These are phyloP conservation scores for Moelleriella libera DNA, from an alignment of 2,329 filamentous ascomycete genomes.

Conservation along the genomic window DNA sequence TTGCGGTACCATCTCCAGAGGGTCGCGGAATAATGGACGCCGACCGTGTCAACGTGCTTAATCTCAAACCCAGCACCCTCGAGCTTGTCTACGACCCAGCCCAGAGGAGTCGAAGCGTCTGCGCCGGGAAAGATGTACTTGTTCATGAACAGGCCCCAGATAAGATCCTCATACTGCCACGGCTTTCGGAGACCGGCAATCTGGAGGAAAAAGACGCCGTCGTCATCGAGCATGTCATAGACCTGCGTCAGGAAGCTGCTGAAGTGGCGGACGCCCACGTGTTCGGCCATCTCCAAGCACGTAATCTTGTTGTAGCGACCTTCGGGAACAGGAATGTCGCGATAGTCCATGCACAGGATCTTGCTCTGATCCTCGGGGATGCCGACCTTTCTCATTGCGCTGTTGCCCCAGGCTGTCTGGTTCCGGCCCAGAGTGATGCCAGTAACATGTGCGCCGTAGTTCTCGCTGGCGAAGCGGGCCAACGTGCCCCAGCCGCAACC, in stretches of 20 bases:
- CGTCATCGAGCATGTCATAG: conserved; percentile 89
- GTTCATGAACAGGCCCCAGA: conserved; percentile 99
- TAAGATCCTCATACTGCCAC: conserved; percentile 97
- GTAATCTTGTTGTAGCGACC: conserved; percentile 79
- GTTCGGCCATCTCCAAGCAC: conserved; percentile 96
- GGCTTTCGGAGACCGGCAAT: conserved; percentile 84
- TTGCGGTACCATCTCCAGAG: conserved; percentile 98
- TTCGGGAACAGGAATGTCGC: conserved; percentile 71
- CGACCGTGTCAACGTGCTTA: conserved; percentile 84
- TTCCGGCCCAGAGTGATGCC: conserved; percentile 92
- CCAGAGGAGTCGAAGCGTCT: conserved; percentile 85
- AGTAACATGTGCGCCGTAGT: conserved; percentile 75
- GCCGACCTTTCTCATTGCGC: conserved; percentile 66
- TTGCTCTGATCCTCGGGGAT: conserved; percentile 78
- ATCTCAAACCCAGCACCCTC: conserved; percentile 63
- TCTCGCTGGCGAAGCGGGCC: conserved; percentile 79
- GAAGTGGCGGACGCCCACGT: conserved; percentile 90
- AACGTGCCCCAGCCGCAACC: conserved; percentile 98
- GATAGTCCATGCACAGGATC: conserved; percentile 94
- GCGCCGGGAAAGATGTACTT: conserved; percentile 98
- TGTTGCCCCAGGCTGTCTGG: conserved; percentile 95
- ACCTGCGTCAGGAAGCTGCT: conserved; percentile 70
- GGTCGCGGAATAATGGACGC: conserved; percentile 93
- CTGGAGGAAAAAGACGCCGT: conserved; percentile 92
- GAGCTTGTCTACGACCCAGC: conserved; percentile 69